Evolutionary conservation across 2,329 filamentous ascomycete species (phyloP), one percentile per base, ranked within the genome.

Genomic region (Talaromyces sp.): DNA sequence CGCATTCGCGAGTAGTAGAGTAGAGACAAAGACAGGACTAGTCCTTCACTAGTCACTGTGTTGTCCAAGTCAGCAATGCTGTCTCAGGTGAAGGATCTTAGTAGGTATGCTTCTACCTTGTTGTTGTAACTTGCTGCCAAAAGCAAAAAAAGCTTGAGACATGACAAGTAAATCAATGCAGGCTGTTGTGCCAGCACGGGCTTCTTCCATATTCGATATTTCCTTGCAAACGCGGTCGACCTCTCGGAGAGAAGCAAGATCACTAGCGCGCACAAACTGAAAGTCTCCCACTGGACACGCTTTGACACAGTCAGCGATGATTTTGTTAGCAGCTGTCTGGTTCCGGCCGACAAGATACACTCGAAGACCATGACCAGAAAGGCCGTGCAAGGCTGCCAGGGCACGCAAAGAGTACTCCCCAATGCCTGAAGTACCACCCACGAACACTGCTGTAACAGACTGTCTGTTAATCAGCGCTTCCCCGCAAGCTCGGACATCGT

Each of bases 1-100:
- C 62, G 54, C 62, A 63, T 63, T 4, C 62, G 52, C n/a, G 62
- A 63, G 62, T 63, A 63, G 50, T 63, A 63, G 50, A 59, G 43
- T 11, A 63, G 52, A 14, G 62, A 63, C 62, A 63, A 27, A 22
- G 62, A 48, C 14, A 47, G 31, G 41, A 59, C 52, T 31, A 63
- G 43, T 19, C 62, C 62, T 50, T 63, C 62, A 3, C 43, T 63
- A 10, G 62, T 63, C 37, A 27, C 62, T 63, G n/a, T 50, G 10
- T n/a, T 31, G 27, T 24, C 33, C 3, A 27, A 16, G 35, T 63
- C 48, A 63, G 48, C 47, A 22, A 33, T 24, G 16, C 19, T 7
- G 10, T 2, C 6, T 50, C 58, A 50, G 27, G 9, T 5, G 10
- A 43, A 41, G 13, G 10, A 43, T 58, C 9, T 58, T 27, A 10